phyloP scores from a whole-genome alignment of 129 eudicot species.

The Lactuca saligna region DNA sequence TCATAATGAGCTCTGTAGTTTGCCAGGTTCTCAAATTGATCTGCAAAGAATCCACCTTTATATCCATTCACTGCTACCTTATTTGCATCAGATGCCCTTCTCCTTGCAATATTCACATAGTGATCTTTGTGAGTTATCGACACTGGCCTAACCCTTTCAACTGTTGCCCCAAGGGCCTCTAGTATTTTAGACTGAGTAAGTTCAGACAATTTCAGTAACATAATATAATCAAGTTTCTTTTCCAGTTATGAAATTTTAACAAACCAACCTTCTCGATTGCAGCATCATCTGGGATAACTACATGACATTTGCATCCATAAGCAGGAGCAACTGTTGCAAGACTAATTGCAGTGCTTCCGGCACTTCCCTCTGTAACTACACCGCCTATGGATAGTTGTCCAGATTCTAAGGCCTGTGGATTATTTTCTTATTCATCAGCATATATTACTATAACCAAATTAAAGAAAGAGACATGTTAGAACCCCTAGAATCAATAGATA shows the following conservation, averaged over 20 bases:
- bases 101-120: constrained; percentile 84
- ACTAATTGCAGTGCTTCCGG: constrained; percentile 99
- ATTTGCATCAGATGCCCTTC: constrained; percentile 91
- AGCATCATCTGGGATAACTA: constrained; percentile 99
- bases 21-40: constrained; percentile 92
- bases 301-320: constrained; percentile 95
- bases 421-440: background rate
- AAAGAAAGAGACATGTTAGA: background rate
- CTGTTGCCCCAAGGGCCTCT: constrained; percentile 96
- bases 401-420: constrained; percentile 66
- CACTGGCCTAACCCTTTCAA: constrained; percentile 97
- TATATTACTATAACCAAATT: background rate
- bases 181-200: constrained; percentile 77
- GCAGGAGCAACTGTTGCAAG: constrained; percentile 99
- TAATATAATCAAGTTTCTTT: background rate
- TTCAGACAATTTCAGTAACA: constrained; percentile 7
- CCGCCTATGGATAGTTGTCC: constrained; percentile 81
- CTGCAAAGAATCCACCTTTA: constrained; percentile 95
- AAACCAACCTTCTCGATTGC: constrained; percentile 82
- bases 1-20: constrained; percentile 91
- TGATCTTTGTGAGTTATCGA: constrained; percentile 95
- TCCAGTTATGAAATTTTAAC: background rate
- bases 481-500: constrained; percentile 9
- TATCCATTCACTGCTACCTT: constrained; percentile 45
- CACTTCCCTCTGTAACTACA: constrained; percentile 96